Percentiles rank a stretch among this genome's conserved stretches.
phyloP scores from a whole-genome alignment of 116 monocot species.

The Phalaenopsis hybrid region DNA sequence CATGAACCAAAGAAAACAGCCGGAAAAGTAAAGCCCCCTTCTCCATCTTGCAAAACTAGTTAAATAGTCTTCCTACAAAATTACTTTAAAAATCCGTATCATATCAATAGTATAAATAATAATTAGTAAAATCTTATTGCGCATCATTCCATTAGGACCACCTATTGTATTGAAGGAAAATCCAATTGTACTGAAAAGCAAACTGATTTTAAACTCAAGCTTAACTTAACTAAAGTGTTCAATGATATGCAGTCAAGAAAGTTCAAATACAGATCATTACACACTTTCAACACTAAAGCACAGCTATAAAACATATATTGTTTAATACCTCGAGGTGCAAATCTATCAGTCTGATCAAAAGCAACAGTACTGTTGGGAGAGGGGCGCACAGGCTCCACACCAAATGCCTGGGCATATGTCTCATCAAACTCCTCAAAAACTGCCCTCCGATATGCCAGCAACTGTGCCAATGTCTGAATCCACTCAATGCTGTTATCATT shows the following conservation, averaged over 20 bases:
- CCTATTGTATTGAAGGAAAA: not conserved
- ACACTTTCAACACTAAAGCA: conserved; percentile 16
- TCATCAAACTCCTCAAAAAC: conserved; percentile 66
- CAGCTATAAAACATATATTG: conserved; percentile 17
- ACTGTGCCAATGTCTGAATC: conserved; percentile 24
- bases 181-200: not conserved
- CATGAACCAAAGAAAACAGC: not conserved
- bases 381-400: conserved; percentile 35
- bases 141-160: not conserved
- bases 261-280: conserved; percentile 4
- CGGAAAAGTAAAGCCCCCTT: not conserved
- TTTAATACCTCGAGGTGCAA: conserved; percentile 71
- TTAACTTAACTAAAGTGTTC: conserved; percentile 6
- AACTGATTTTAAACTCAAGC: not conserved
- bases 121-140: not conserved
- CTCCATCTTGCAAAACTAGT: not conserved
- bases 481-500: conserved; percentile 14
- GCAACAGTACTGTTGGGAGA: conserved; percentile 11
- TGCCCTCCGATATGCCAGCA: conserved; percentile 41
- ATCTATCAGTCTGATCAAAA: conserved; percentile 26
- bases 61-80: not conserved
- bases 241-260: conserved; percentile 2
- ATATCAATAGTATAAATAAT: not conserved
- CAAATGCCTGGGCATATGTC: conserved; percentile 84
- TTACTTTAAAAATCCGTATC: not conserved